phyloP scores from a whole-genome alignment of 352 stramenopile genomes.

The Phytopythium sindhum region DNA sequence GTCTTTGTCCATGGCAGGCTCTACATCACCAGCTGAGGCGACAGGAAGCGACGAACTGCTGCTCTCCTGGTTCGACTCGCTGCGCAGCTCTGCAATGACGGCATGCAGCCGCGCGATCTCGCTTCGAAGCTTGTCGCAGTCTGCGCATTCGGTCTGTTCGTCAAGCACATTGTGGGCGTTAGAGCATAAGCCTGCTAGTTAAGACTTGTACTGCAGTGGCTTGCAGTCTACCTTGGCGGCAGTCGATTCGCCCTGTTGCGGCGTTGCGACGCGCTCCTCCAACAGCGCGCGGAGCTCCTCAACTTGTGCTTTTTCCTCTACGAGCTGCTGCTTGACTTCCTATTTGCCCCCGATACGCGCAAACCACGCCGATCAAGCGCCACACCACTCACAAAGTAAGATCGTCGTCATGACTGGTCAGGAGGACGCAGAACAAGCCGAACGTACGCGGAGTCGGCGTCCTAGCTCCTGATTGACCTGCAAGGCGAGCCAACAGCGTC shows the following conservation, averaged over 20 bases:
- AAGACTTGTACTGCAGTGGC: background rate
- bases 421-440: background rate
- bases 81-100: background rate
- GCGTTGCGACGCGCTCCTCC: background rate
- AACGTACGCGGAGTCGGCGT: conserved; percentile 49
- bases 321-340: background rate
- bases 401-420: background rate
- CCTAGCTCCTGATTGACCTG: conserved; percentile 80
- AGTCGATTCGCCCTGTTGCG: background rate
- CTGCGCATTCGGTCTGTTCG: background rate
- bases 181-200: background rate
- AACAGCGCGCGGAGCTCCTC: background rate
- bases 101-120: background rate
- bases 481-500: background rate
- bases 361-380: background rate
- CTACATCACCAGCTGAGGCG: background rate
- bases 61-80: conserved; percentile 6
- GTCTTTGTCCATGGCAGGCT: background rate
- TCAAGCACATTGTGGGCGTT: background rate
- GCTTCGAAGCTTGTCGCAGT: background rate
- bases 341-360: background rate
- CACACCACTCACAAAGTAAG: background rate
- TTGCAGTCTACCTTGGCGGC: background rate
- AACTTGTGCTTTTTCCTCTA: background rate
- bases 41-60: too few species aligned